These are phyloP conservation scores for Penicillium atrosanguineum DNA, from an alignment of 495 filamentous ascomycete genomes.

Conservation along the genomic window DNA sequence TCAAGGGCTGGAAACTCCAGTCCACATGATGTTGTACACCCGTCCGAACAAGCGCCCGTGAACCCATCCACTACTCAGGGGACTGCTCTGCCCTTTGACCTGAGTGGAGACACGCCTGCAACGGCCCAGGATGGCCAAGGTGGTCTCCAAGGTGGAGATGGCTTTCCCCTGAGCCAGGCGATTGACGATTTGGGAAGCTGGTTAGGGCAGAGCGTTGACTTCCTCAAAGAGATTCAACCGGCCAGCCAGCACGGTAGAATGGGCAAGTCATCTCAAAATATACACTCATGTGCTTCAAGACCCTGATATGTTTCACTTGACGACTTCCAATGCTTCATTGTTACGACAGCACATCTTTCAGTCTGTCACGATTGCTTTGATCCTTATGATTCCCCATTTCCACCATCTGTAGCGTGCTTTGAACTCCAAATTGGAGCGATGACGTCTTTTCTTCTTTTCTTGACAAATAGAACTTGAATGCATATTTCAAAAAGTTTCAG, in stretches of 20 bases:
- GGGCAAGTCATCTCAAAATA: not conserved
- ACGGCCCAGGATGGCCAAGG: constrained; percentile 41
- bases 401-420: not conserved
- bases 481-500: not conserved
- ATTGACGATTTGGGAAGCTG: constrained; percentile 47
- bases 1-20: not conserved
- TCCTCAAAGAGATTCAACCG: constrained; percentile 28
- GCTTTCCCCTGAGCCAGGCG: constrained; percentile 42
- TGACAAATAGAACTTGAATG: not conserved
- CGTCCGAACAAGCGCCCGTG: not conserved
- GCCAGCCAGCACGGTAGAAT: constrained; percentile 6
- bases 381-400: not conserved
- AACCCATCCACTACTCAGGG: constrained; percentile 9
- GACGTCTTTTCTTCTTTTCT: not conserved
- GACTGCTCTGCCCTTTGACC: constrained; percentile 27
- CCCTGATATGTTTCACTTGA: constrained; percentile 2
- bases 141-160: constrained; percentile 22
- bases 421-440: not conserved
- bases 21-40: not conserved
- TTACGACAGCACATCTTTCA: not conserved
- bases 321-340: not conserved
- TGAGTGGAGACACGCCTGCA: constrained; percentile 33
- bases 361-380: not conserved
- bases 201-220: constrained; percentile 44
- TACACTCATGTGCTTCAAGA: not conserved